These are phyloP conservation scores for Pugionium dolabratum DNA, from an alignment of 345 rosid genomes.

Conservation along the genomic window DNA sequence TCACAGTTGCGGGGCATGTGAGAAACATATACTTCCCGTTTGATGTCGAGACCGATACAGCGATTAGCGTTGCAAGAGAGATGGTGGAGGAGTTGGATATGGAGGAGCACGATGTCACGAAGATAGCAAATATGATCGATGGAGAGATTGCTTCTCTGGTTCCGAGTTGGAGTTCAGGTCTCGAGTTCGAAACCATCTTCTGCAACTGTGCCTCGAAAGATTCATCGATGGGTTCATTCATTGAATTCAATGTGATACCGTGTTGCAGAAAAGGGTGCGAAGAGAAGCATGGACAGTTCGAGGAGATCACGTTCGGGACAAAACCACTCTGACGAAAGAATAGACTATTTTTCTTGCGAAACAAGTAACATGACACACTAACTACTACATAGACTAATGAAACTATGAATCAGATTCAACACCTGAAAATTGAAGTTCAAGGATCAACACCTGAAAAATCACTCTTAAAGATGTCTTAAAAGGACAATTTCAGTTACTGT, in stretches of 20 bases:
- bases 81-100: slow-evolving; percentile 95
- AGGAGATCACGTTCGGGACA: too few species aligned
- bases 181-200: slow-evolving; percentile 33
- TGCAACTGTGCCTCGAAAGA: background rate
- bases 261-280: slow-evolving; percentile 61
- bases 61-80: slow-evolving; percentile 88
- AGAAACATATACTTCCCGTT: slow-evolving; percentile 91
- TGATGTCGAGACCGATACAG: slow-evolving; percentile 70
- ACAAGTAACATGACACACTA: slow-evolving; percentile 31
- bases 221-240: background rate
- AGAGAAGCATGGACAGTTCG: slow-evolving; percentile 77
- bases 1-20: slow-evolving; percentile 53
- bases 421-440: too few species aligned
- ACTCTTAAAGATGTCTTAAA: too few species aligned
- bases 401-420: too few species aligned
- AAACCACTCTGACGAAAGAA: slow-evolving; percentile 62
- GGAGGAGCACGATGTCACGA: slow-evolving; percentile 70
- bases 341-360: slow-evolving; percentile 19
- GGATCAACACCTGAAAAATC: too few species aligned
- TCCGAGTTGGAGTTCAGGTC: slow-evolving; percentile 68
- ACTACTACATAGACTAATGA: background rate
- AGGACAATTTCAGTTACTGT: too few species aligned
- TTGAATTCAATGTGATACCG: slow-evolving; percentile 54
- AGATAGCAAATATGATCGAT: slow-evolving; percentile 85
- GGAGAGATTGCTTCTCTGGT: slow-evolving; percentile 81